Evolutionary conservation across 345 rosid genomes (phyloP), one percentile per base, ranked within the genome.

Genomic region (Camelina laxa): DNA sequence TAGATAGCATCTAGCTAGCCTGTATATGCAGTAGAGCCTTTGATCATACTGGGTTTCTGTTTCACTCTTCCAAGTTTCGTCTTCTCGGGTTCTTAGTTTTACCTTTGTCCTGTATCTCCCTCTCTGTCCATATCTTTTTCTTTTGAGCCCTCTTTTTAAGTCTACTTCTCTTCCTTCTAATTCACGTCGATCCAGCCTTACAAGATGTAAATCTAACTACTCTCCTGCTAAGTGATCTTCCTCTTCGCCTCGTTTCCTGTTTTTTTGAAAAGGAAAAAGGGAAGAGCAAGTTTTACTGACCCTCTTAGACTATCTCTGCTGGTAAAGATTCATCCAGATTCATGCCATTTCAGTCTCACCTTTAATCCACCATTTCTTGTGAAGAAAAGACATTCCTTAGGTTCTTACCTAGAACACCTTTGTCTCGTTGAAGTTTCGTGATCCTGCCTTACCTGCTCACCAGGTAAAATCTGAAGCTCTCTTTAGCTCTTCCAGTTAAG

Each of bases 201-300:
- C 39, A 41, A 42, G 78, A 60, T 49, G 73, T 67, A 74, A 47
- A 71, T 65, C 57, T 70, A 59, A 57, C 72, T 54, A 36, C 74
- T 65, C 38, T 35, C 51, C 70, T 66, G 75, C 77, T 78, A 24
- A 68, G 62, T 75, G 67, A 70, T 65, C 77, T 80, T 75, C 83
- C 72, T 76, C 84, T 82, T 81, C 59, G 22, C 83, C 89, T 68
- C 77, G 80, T 59, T 87, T 80, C 91, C 70, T 79, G 73, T 53
- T 84, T 94, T 90, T 95, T 88, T 16, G 19, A 79, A 82, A 76
- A 81, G 85, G 86, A 82, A 80, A 54, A 80, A 83, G 91, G 93
- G 81, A 82, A 82, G 80, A 77, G 80, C 73, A 65, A 83, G 65
- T 61, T 72, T 47, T 51, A 41, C 44, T 78, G 56, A 58, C 67